Evolutionary conservation across 306 rosid genomes (phyloP).

Genomic region (Trichosanthes truncata): DNA sequence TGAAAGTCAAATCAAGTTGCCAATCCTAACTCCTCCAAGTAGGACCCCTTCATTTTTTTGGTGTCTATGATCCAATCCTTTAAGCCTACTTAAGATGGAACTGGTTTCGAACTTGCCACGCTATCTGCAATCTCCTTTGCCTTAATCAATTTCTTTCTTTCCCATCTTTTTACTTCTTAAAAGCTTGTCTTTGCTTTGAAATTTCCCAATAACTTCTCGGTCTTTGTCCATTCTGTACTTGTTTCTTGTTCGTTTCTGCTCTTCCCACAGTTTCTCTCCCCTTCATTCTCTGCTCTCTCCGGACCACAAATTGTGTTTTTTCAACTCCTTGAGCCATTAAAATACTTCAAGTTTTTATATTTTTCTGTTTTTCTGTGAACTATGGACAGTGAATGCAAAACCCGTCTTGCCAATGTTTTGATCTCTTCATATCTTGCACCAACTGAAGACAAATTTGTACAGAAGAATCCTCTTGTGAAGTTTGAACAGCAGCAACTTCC

Average conservation of each 20-base stretch:
- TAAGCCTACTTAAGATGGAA: conserved; percentile 12
- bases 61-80: not conserved
- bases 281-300: not conserved
- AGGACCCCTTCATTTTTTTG: not conserved
- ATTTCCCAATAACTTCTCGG: not conserved
- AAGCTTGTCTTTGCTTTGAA: conserved; percentile 2
- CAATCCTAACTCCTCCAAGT: not conserved
- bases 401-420: not conserved
- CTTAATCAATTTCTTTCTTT: not conserved
- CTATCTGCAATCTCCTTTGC: not conserved
- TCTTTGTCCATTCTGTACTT: conserved; percentile 10
- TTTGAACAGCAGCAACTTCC: conserved; percentile 12
- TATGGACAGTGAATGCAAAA: conserved; percentile 1
- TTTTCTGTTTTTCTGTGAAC: not conserved
- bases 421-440: conserved; percentile 4
- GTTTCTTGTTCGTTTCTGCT: conserved; percentile 7
- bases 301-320: not conserved
- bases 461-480: not conserved
- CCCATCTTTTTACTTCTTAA: not conserved
- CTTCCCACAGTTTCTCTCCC: not conserved
- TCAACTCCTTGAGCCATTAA: not conserved
- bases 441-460: not conserved
- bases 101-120: not conserved
- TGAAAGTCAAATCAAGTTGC: conserved; percentile 7
- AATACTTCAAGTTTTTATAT: not conserved